Evolutionary conservation across 306 rosid genomes (phyloP), one percentile per base, ranked within the genome.

Genomic region (Spatholobus suberectus): DNA sequence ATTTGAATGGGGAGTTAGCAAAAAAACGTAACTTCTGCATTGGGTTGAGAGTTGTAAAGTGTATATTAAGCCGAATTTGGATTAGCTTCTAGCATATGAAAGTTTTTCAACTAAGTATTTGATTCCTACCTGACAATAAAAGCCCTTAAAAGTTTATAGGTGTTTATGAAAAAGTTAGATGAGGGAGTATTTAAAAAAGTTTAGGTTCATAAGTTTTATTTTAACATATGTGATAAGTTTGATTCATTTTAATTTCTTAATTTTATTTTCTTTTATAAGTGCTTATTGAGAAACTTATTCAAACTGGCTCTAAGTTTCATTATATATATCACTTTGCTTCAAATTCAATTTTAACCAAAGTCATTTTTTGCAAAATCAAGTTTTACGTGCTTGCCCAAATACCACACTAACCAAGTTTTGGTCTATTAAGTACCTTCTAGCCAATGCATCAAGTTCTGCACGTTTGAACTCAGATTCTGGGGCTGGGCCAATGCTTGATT

Each of bases 391-490:
- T 63, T 29, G 8, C 11, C 21, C 41, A 27, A 62, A 26, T 13
- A 12, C 21, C 21, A 62, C 20, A 14, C 5, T 13, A 15, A 62
- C 12, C 5, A 32, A 10, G 32, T 13, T 34, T 58, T 32, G 26
- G 49, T 37, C 26, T 37, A 70, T 68, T 44, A 59, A 78, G 65
- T 70, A 94, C 99, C 99, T 96, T 80, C 99, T 90, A 62, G 99
- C 97, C 84, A 94, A 77, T 23, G 94, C 98, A 38, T 92, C 92
- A 3, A 96, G 92, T 79, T 96, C 98, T 14, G 98, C 99, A 26
- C 92, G 94, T 86, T 88, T 91, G 44, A 87, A 91, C 81, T 92
- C 99, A 0, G 97, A 85, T 76, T 92, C 95, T 3, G 99, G 97
- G 1, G 90, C 90, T 0, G 72, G 84, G 44, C 91, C 93, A 23